A percentile compares a stretch with the other conserved stretches of the same genome.
Conservation (phyloP, 129 eudicot species). For the Tagetes erecta region DNA sequence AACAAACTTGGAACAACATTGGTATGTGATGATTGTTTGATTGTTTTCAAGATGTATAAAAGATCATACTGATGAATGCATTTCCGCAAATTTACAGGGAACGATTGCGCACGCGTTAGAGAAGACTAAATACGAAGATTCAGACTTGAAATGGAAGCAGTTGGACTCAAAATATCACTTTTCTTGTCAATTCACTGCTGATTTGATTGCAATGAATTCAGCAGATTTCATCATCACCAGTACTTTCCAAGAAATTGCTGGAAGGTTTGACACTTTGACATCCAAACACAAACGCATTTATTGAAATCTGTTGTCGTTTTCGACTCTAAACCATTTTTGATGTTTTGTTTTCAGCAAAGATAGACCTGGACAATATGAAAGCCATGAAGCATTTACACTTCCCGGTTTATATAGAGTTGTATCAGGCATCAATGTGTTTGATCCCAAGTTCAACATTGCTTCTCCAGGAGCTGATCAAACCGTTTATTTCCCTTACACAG, state of each 20-base stretch:
- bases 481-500: conserved; percentile 88
- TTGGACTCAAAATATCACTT: conserved; percentile 87
- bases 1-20: conserved; percentile 84
- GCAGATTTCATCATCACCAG: conserved; percentile 98
- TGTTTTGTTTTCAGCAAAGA: conserved; percentile 70
- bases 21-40: conserved; percentile 41
- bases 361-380: conserved; percentile 97
- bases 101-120: conserved; percentile 97
- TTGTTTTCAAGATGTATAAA: not conserved
- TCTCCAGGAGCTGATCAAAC: conserved; percentile 98
- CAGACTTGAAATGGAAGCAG: conserved; percentile 84
- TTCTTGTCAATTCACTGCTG: conserved; percentile 96
- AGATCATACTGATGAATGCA: conserved; percentile 5
- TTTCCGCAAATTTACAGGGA: conserved; percentile 44
- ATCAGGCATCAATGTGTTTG: conserved; percentile 88
- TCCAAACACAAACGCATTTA: not conserved
- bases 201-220: conserved; percentile 85
- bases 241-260: conserved; percentile 96
- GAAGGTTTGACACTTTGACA: conserved; percentile 56
- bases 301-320: not conserved
- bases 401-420: conserved; percentile 87
- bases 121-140: conserved; percentile 98
- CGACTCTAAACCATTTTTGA: conserved; percentile 19
- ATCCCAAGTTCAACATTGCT: conserved; percentile 95
- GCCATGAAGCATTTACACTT: conserved; percentile 76